Conservation (phyloP, 306 rosid genomes). For the Urtica urens region DNA sequence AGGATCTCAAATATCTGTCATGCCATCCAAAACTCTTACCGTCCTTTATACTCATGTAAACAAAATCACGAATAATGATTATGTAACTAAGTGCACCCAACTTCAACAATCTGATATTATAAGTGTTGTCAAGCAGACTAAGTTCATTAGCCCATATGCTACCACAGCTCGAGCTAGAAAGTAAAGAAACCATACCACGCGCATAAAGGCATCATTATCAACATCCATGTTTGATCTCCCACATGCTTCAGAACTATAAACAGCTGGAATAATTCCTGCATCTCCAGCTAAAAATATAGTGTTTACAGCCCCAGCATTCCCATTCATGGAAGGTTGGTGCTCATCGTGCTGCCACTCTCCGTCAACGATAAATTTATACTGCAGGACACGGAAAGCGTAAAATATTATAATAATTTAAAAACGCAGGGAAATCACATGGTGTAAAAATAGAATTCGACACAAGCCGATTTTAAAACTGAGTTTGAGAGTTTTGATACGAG, state of each 20-base stretch:
- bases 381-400: slow-evolving; percentile 28
- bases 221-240: slow-evolving; percentile 68
- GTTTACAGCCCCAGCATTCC: slow-evolving; percentile 55
- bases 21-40: slow-evolving; percentile 1
- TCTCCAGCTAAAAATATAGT: slow-evolving; percentile 41
- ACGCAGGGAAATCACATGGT: neutral
- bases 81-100: no score
- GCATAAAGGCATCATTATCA: slow-evolving; percentile 42
- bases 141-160: no score
- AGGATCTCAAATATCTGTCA: neutral
- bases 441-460: no score
- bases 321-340: slow-evolving; percentile 43
- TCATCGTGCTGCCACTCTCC: slow-evolving; percentile 84
- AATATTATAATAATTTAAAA: slow-evolving; percentile 11
- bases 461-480: no score
- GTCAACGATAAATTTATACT: slow-evolving; percentile 75
- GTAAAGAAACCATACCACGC: slow-evolving; percentile 26
- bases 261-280: slow-evolving; percentile 32
- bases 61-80: no score
- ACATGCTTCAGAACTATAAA: slow-evolving; percentile 33
- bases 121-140: no score
- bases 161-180: neutral
- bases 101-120: no score
- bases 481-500: slow-evolving; percentile 4
- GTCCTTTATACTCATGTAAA: neutral